Conservation (phyloP, 2,329 filamentous ascomycete species). For the Sordariomycetes sp. region DNA sequence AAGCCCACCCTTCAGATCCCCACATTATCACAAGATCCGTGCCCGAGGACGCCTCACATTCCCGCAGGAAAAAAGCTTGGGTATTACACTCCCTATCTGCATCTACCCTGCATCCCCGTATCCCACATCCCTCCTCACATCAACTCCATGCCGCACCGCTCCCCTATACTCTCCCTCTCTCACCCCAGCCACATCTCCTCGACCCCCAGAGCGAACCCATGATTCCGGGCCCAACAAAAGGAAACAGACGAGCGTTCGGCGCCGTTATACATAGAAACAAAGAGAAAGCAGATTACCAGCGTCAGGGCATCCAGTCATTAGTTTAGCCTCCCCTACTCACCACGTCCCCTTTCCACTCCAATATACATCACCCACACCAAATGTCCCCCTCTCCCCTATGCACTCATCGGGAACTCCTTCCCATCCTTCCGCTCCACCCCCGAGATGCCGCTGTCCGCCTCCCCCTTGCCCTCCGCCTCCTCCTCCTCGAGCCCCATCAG, state of each 20-base stretch:
- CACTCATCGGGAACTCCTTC: not conserved
- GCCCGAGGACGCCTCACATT: too few species aligned
- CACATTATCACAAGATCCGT: too few species aligned
- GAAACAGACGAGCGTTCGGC: not conserved
- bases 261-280: not conserved
- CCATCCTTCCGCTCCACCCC: constrained; percentile 27
- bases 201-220: not conserved
- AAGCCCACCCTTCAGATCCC: too few species aligned
- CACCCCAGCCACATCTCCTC: not conserved
- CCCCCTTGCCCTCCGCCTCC: constrained; percentile 15
- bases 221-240: not conserved
- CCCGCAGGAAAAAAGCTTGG: too few species aligned
- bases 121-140: not conserved
- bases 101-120: too few species aligned
- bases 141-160: not conserved
- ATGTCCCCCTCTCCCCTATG: not conserved
- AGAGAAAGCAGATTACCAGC: not conserved
- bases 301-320: not conserved
- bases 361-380: not conserved
- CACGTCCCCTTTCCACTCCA: not conserved
- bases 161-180: not conserved
- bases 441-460: constrained; percentile 30
- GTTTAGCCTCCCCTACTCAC: not conserved
- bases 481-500: constrained; percentile 60
- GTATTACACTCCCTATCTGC: too few species aligned